These are phyloP conservation scores for Sporothrix pseudoabietina DNA, from an alignment of 2,329 filamentous ascomycete genomes.

Conservation along the genomic window DNA sequence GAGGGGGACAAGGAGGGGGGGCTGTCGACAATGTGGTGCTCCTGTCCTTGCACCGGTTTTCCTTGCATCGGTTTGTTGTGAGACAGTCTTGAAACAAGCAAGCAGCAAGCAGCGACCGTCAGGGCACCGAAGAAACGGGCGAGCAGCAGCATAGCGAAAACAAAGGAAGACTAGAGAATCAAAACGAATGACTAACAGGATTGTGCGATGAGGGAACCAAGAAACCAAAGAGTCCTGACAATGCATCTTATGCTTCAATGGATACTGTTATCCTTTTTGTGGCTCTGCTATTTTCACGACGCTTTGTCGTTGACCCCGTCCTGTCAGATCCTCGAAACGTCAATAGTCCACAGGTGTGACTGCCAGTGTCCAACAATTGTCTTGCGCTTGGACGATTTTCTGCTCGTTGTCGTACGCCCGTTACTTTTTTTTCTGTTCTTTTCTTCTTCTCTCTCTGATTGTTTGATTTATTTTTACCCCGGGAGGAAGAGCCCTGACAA, in stretches of 20 bases:
- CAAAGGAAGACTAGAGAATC: too few species aligned
- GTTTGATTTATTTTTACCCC: not conserved
- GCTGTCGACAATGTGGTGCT: not conserved
- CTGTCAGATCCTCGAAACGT: constrained; percentile 8
- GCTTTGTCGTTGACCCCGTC: not conserved
- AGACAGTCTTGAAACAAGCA: constrained; percentile 31
- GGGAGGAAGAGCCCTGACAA: not conserved
- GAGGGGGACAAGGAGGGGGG: not conserved
- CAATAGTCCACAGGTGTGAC: not conserved
- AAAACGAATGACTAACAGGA: not conserved
- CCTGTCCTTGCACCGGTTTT: constrained; percentile 11
- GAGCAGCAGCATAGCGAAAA: not conserved
- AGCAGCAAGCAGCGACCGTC: not conserved
- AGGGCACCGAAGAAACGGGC: constrained; percentile 1
- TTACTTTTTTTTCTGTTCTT: not conserved
- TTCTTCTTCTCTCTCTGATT: too few species aligned
- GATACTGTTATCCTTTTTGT: not conserved
- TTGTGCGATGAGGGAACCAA: not conserved
- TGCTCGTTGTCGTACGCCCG: not conserved
- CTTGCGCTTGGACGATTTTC: not conserved
- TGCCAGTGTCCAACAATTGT: not conserved
- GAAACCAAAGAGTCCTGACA: not conserved
- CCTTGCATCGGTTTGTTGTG: constrained; percentile 25
- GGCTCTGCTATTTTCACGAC: not conserved
- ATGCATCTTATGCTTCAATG: constrained; percentile 6